These are phyloP conservation scores for Zarea fungicola DNA, from an alignment of 2,329 filamentous ascomycete species.

Conservation along the genomic window DNA sequence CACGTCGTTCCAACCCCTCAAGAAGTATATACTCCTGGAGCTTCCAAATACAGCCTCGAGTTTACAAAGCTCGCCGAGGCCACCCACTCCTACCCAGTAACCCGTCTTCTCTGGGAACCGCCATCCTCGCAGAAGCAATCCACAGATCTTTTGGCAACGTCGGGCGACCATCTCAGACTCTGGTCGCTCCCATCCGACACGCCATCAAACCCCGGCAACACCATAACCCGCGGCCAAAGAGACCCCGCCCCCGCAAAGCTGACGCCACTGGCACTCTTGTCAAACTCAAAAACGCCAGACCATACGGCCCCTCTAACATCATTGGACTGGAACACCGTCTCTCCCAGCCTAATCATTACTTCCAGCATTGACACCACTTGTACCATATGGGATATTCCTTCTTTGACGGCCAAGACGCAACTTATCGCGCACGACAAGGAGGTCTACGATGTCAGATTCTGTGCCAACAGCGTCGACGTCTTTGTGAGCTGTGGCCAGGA, in stretches of 20 bases:
- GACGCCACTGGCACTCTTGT: conserved; percentile 85
- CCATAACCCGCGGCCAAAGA: conserved; percentile 57
- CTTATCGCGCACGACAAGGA: conserved; percentile 98
- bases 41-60: conserved; percentile 72
- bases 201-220: conserved; percentile 54
- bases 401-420: conserved; percentile 94
- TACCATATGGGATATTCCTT: conserved; percentile 99
- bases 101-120: conserved; percentile 90
- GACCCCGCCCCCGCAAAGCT: conserved; percentile 67
- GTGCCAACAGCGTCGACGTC: conserved; percentile 95
- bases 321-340: conserved; percentile 96
- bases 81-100: conserved; percentile 96
- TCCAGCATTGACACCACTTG: conserved; percentile 98
- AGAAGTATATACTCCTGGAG: conserved; percentile 63
- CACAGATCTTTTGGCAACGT: conserved; percentile 90
- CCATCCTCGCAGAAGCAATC: conserved; percentile 92
- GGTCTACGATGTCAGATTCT: conserved; percentile 97
- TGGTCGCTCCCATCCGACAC: conserved; percentile 83
- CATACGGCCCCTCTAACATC: conserved; percentile 96
- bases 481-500: conserved; percentile 98
- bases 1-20: conserved; percentile 67
- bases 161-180: conserved; percentile 85
- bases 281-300: conserved; percentile 97
- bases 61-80: conserved; percentile 94
- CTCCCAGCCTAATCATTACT: conserved; percentile 94